Evolutionary conservation across 345 rosid genomes (phyloP), one percentile per base, ranked within the genome.

Genomic region (Lagerstroemia speciosa): DNA sequence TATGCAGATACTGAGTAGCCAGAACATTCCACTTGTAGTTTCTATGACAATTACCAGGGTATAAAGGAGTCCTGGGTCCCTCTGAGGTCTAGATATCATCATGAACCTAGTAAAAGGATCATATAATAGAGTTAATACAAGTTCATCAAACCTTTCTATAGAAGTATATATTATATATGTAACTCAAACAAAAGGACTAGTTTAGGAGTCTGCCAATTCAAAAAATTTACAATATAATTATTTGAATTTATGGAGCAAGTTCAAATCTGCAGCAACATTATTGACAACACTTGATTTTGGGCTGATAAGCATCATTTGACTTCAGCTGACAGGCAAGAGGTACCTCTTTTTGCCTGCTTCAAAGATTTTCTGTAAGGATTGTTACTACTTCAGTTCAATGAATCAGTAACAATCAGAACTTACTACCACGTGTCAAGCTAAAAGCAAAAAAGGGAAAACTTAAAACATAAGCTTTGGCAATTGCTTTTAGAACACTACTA

Each of bases 31-130:
- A 27, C 3, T 0, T 11, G 67, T 37, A 22, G 31, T 27, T 43
- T 65, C 32, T 65, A 24, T 19, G 48, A 30, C 17, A 43, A 37
- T 38, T 65, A 94, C 99, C 80, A 88, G 71, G 57, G 96, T 91
- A 75, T 88, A 91, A 66, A 94, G 97, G 66, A 88, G 69, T 74
- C 97, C 97, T 3, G 95, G 91, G 26, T 89, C 93, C 72, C 79
- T 77, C 66, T 81, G 85, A 32, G 91, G 93, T 73, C 89, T 85
- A 31, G 97, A 85, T 72, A 91, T 76, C 66, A 94, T 88, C 96
- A 94, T 78, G 83, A 91, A 94, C 81, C 99, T 94, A 83, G 34
- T 62, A 67, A 69, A 62, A 69, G 26, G 26, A 68, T 27, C 63
- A 29, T 12, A 8, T 27, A 2, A 11, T 58, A 10, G 63, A 58